Base-by-base conservation (phyloP, 768 basidiomycete species). In the Auricularia sp. region DNA sequence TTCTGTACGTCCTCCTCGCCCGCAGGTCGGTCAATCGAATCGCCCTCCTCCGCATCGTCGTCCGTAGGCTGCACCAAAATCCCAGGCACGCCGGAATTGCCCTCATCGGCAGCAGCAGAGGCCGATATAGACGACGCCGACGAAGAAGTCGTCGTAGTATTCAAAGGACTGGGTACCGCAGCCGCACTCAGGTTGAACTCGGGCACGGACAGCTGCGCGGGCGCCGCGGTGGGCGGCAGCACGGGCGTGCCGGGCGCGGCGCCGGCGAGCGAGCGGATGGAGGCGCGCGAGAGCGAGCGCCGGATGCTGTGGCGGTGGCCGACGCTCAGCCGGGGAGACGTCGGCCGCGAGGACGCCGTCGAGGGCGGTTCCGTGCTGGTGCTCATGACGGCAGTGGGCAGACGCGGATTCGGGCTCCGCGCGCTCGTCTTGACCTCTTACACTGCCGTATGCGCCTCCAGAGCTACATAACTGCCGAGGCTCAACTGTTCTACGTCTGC, bases 1-100 rank as follows among this genome's bases (percentile, higher is more conserved):
- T 82, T 84, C 77, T 86, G 88, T 62, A 83, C 83, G 59, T 82
- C 81, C 68, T 85, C 87, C 68, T 83, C 82, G 10, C 70, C 72
- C 14, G 74, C 71, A 24, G 76, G 74, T 45, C 79, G 78, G 44
- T 81, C 73, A 62, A 76, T 3, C 7, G 56, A 59, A 6, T 59
- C 34, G 24, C 24, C 29, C 6, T 59, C 56, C 14, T 59, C 56
- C 1, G 56, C 29, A 18, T 59, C 56, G 56, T 59, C 29, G 56
- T 59, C 56, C 11, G 24, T 10, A 35, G 34, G 29, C 56, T 33
- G 24, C 56, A 59, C 29, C 29, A 33, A 2, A 1, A 59, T 35
- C 7, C n/a, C 29, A 18, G n/a, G 7, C 5, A 29, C 54, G 7
- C 18, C 54, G 5, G 56, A 24, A 29, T 29, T 33, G 24, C 8